Evolutionary conservation across 257 asterid species (phyloP), one percentile per base, ranked within the genome.

Genomic region (Nicotiana tabacum): DNA sequence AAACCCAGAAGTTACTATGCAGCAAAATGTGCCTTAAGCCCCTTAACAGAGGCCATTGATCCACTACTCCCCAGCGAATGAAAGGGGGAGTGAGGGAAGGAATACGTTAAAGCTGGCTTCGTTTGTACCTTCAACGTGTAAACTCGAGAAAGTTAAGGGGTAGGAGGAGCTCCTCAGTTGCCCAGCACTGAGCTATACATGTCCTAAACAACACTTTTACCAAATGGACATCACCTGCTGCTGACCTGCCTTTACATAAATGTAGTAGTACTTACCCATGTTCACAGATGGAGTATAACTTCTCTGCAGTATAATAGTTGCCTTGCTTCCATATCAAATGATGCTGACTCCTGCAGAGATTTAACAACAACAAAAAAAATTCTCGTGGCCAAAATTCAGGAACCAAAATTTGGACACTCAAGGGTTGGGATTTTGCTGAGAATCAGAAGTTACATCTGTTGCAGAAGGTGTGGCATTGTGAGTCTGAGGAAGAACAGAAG

Each of bases 401-500:
- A 24, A 24, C 27, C 27, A 24, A 24, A 24, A 24, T 24, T 24
- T 24, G 27, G 27, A 11, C 11, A 60, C 56, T 35, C 13, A 17
- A 74, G 21, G 76, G 56, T 68, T 66, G 64, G 33, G 69, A 65
- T 27, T 58, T 70, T 74, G 62, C 62, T 74, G 39, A 72, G 24
- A 48, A 27, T 53, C 81, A 55, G 61, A 55, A 69, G 48, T 15
- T 46, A 69, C 27, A 83, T 68, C 51, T 61, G 65, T 16, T 1
- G 64, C 62, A 16, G 53, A 61, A 37, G 77, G 39, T n/a, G 16
- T 60, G 37, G 66, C 66, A 80, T 56, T 61, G 43, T 69, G 74
- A 69, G 27, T 39, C 76, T 30, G 81, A 57, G 86, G 69, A 68
- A 69, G 67, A 51, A 69, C 5, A 10, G 77, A 48, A 43, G 57